Evolutionary conservation across 192 early-diverging fungal genomes (phyloP).

Genomic region (Neocallimastix lanati): DNA sequence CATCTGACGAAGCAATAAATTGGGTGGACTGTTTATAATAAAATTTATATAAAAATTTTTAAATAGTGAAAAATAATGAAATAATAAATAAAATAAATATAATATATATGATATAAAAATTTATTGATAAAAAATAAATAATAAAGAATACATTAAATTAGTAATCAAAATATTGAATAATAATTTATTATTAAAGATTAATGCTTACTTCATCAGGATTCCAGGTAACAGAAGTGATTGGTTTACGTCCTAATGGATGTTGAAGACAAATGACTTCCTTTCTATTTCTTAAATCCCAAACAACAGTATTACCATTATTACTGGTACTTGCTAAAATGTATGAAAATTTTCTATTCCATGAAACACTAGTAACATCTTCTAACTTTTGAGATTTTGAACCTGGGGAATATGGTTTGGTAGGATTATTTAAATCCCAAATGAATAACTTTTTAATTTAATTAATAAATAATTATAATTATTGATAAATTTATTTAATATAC

Average conservation of each 20-base stretch:
- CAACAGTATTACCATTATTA: conserved; percentile 78
- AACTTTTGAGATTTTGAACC: conserved; percentile 64
- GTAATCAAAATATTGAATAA: too few relatives aligned
- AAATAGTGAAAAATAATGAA: background rate
- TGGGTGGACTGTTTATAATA: conserved; percentile 51
- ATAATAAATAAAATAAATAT: too few relatives aligned
- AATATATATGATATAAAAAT: too few relatives aligned
- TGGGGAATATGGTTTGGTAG: conserved; percentile 72
- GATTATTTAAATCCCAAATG: conserved; percentile 87
- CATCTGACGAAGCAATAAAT: conserved; percentile 78
- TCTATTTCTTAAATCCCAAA: conserved; percentile 84
- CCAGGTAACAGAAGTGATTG: conserved; percentile 73
- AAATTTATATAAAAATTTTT: too few relatives aligned
- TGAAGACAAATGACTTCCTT: conserved; percentile 67
- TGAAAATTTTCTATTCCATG: conserved; percentile 83
- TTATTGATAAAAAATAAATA: too few relatives aligned
- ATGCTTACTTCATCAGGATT: conserved; percentile 59
- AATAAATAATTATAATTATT: too few relatives aligned
- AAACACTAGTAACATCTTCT: conserved; percentile 71
- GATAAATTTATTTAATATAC: too few relatives aligned
- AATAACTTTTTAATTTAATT: conserved; percentile 33
- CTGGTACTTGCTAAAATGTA: conserved; percentile 85
- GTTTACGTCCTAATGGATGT: conserved; percentile 44
- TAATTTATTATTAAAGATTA: background rate
- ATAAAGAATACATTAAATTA: too few relatives aligned